Percentiles rank a stretch among this genome's conserved stretches.
Conservation (phyloP, 2,329 filamentous ascomycete species). For the Verticillium dahliae region DNA sequence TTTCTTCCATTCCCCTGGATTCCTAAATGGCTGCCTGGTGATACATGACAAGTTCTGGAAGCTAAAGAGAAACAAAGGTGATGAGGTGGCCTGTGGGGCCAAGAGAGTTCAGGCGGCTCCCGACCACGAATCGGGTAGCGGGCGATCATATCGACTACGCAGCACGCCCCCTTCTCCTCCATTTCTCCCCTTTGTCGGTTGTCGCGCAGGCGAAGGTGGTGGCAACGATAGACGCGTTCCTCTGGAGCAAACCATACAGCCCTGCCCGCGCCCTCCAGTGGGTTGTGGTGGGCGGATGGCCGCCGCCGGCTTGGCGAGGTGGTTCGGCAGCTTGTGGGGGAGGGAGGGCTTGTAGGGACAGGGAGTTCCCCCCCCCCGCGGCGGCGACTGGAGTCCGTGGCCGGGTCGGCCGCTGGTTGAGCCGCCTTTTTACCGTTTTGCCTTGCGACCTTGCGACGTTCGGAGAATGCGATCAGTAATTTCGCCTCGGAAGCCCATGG, state of each 20-base stretch:
- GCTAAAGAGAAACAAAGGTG: background rate
- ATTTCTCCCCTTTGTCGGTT: no score
- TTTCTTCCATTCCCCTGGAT: no score
- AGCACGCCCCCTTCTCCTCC: no score
- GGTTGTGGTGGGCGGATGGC: background rate
- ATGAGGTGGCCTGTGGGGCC: background rate
- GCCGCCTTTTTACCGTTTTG: no score
- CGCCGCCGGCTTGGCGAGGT: background rate
- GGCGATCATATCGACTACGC: background rate
- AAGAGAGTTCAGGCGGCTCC: background rate
- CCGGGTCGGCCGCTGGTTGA: no score
- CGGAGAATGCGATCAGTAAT: no score
- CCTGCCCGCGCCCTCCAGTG: background rate
- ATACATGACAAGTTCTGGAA: no score
- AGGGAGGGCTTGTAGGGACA: no score
- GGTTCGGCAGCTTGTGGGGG: background rate
- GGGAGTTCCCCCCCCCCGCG: no score
- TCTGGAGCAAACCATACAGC: background rate
- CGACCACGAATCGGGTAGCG: background rate
- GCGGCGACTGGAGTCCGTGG: no score
- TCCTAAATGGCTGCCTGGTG: background rate
- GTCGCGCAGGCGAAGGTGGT: background rate
- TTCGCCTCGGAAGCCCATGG: no score
- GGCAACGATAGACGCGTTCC: background rate
- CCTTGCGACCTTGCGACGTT: no score